These are phyloP conservation scores for Pulveroboletus sp. DNA, from an alignment of 768 basidiomycete species.

Conservation along the genomic window DNA sequence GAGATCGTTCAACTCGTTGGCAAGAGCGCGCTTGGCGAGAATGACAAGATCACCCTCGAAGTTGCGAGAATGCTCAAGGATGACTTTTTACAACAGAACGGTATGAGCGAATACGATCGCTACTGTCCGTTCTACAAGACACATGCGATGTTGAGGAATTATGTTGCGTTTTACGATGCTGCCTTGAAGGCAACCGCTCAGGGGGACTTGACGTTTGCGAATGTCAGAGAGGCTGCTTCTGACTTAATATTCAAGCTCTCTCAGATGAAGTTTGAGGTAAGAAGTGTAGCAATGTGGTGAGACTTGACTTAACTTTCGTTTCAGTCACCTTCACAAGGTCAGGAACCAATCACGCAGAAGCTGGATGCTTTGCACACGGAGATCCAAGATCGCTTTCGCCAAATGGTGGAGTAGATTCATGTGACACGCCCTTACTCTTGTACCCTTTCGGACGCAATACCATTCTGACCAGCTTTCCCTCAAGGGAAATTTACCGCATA, in stretches of 20 bases:
- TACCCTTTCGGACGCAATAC: constrained; percentile 24
- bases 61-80: constrained; percentile 97
- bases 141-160: constrained; percentile 90
- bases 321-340: constrained; percentile 87
- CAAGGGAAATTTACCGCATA: too few relatives aligned
- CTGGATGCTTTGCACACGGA: constrained; percentile 77
- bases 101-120: constrained; percentile 96
- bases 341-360: constrained; percentile 78
- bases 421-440: constrained; percentile 8
- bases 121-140: constrained; percentile 99
- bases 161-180: constrained; percentile 90
- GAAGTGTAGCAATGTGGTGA: constrained; percentile 15
- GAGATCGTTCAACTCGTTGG: constrained; percentile 99
- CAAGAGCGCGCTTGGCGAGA: constrained; percentile 94
- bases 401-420: constrained; percentile 63
- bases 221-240: constrained; percentile 79
- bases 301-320: constrained; percentile 7
- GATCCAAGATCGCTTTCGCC: constrained; percentile 91
- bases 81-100: constrained; percentile 96
- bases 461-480: neutral
- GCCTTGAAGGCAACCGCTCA: constrained; percentile 82
- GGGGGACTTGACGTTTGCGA: constrained; percentile 77
- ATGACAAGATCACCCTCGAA: constrained; percentile 97
- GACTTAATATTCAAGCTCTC: constrained; percentile 97
- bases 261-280: constrained; percentile 98